Percentiles rank a stretch among this genome's conserved stretches.
Conservation (phyloP, 2,329 filamentous ascomycete species). For the Dendrostoma leiphaemia region DNA sequence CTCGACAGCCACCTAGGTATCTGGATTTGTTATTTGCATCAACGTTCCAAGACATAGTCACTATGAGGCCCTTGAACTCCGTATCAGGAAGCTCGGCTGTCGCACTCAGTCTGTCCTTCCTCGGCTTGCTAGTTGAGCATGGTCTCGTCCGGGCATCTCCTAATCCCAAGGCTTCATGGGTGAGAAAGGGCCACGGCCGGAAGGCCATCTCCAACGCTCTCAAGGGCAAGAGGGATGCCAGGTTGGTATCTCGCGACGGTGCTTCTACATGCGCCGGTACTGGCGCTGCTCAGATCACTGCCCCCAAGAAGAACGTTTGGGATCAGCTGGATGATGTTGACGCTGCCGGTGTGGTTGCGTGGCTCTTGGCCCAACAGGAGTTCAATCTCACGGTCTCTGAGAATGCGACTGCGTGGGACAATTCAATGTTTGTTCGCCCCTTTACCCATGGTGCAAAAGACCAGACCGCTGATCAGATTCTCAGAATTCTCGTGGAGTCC, state of each 20-base stretch:
- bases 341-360: conserved; percentile 35
- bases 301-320: conserved; percentile 43
- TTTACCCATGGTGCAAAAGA: background rate
- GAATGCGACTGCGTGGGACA: conserved; percentile 35
- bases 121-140: conserved; percentile 23
- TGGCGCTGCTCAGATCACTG: conserved; percentile 24
- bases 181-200: conserved; percentile 23
- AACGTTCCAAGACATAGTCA: background rate
- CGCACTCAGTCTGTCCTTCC: background rate
- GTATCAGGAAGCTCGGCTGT: conserved; percentile 1
- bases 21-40: too few species aligned
- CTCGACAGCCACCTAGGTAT: too few species aligned
- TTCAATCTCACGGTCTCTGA: conserved; percentile 37
- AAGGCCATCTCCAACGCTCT: conserved; percentile 26
- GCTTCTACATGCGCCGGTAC: conserved; percentile 19
- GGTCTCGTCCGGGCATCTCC: conserved; percentile 23
- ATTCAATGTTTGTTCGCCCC: conserved; percentile 28
- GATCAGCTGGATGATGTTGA: conserved; percentile 35
- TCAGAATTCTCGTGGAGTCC: conserved; percentile 33
- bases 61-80: conserved; percentile 4
- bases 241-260: background rate
- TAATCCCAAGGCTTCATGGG: conserved; percentile 26
- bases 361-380: conserved; percentile 37
- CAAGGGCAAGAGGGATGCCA: conserved; percentile 20
- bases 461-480: background rate